Conservation (phyloP, 768 basidiomycete species). For the Pleurotus tuber-regium region DNA sequence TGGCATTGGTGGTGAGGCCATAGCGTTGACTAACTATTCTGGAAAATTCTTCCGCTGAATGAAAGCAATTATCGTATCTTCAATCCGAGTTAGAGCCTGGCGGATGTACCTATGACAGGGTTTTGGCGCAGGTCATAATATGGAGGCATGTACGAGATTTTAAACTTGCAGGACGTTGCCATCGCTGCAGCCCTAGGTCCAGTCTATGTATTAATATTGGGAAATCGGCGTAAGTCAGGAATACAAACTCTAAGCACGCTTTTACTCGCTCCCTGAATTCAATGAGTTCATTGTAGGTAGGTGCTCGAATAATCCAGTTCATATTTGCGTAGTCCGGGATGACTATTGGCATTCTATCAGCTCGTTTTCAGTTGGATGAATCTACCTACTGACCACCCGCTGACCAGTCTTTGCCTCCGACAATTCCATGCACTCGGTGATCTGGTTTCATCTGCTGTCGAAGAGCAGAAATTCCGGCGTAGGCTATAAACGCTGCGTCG, state of each 20-base stretch:
- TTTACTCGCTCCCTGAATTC: constrained; percentile 56
- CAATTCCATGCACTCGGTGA: constrained; percentile 74
- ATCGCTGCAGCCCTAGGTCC: constrained; percentile 58
- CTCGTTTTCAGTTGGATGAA: neutral
- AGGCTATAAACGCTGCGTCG: constrained; percentile 86
- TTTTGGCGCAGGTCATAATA: constrained; percentile 65
- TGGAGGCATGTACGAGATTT: constrained; percentile 36
- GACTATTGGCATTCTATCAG: constrained; percentile 39
- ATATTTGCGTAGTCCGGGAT: constrained; percentile 83
- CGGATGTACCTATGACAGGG: constrained; percentile 42
- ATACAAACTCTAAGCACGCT: constrained; percentile 68
- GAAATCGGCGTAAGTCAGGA: neutral
- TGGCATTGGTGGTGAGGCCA: constrained; percentile 31
- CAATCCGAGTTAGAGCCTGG: neutral
- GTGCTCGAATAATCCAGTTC: constrained; percentile 70
- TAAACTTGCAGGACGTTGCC: constrained; percentile 57
- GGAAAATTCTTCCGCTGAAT: constrained; percentile 58
- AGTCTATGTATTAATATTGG: neutral
- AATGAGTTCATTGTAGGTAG: constrained; percentile 54
- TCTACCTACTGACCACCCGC: constrained; percentile 54
- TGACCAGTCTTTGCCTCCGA: constrained; percentile 65
- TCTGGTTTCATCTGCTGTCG: constrained; percentile 87
- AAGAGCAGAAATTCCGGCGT: constrained; percentile 73
- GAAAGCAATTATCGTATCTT: constrained; percentile 1
- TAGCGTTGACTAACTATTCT: constrained; percentile 43